Base-by-base conservation (phyloP, 768 basidiomycete genomes). In the Mycena pura region DNA sequence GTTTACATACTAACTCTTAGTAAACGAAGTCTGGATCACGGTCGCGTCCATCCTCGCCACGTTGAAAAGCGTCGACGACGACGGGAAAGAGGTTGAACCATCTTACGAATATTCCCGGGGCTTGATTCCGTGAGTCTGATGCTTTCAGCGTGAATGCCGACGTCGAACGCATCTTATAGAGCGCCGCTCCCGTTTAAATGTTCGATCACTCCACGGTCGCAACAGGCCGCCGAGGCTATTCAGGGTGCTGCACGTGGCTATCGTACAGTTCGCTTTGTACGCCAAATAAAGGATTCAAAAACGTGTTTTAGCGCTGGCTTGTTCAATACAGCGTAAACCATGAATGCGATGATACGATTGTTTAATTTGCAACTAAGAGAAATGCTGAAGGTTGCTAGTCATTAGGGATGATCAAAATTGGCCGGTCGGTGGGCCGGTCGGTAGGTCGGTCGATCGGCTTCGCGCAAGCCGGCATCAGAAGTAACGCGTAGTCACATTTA, bases 31-130 rank as follows among this genome's bases (percentile, higher is more conserved):
- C 9, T 60, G 47, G 53, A 64, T 64, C 27, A 40, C 38, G 2
- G 22, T 55, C 5, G 58, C 53, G 1, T 57, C 52, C 17, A 60
- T 56, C 4, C 39, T 64, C 11, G 32, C 63, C 1, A 48, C 49
- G 6, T 36, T 64, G 14, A 17, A 57, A 34, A 43, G 48, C 11
- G n/a, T 36, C 6, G 47, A 41, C 9, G 27, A 50, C 17, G 27
- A 51, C 14, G 58, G 63, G 19, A 45, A 38, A 1, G 44, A 21
- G 10, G 58, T 78, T 22, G 74, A 70, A 21, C 76, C 76, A 0
- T 68, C 74, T 13, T 50, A 54, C 19, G 57, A 54, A 22, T 54
- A 63, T 24, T 39, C 31, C 11, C 41, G 24, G 17, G 58, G 49
- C 3, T 17, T 60, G 11, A 17, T 60, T 4, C 40, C 27, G 58